These are phyloP conservation scores for Crepidotus variabilis DNA, from an alignment of 768 basidiomycete genomes.

Conservation along the genomic window DNA sequence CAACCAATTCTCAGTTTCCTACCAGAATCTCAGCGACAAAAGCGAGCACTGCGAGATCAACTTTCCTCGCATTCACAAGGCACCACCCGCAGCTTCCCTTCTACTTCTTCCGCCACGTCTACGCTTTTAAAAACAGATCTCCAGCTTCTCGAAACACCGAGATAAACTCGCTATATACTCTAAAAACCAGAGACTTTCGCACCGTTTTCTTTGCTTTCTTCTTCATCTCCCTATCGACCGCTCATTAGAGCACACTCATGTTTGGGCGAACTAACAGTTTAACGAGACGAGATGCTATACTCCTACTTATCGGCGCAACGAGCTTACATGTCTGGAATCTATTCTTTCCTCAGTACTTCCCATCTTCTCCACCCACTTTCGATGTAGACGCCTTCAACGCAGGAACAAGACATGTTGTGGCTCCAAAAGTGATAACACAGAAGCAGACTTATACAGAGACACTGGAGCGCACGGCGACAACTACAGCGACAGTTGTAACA, in stretches of 20 bases:
- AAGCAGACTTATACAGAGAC: constrained; percentile 7
- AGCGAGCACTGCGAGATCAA: too few relatives aligned
- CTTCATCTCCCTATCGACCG: background rate
- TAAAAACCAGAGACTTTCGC: background rate
- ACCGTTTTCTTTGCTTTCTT: background rate
- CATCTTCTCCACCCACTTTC: constrained; percentile 25
- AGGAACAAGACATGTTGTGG: background rate
- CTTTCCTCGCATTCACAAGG: too few relatives aligned
- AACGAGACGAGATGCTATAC: constrained; percentile 54
- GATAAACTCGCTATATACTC: too few relatives aligned
- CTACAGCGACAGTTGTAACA: constrained; percentile 2
- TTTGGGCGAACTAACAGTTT: constrained; percentile 36
- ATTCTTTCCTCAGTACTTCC: constrained; percentile 25
- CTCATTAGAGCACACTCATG: constrained; percentile 17
- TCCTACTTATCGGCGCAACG: constrained; percentile 55
- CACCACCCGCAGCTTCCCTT: too few relatives aligned
- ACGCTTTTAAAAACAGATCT: too few relatives aligned
- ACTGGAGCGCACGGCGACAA: constrained; percentile 7
- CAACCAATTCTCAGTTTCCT: too few relatives aligned
- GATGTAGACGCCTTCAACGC: constrained; percentile 13
- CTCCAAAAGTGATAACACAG: background rate
- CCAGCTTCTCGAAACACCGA: too few relatives aligned
- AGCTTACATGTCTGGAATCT: constrained; percentile 51
- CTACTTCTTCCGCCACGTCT: too few relatives aligned
- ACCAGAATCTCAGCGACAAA: too few relatives aligned